Base-by-base conservation (phyloP, 192 early-diverging fungal species). In the Entomortierella parvispora region DNA sequence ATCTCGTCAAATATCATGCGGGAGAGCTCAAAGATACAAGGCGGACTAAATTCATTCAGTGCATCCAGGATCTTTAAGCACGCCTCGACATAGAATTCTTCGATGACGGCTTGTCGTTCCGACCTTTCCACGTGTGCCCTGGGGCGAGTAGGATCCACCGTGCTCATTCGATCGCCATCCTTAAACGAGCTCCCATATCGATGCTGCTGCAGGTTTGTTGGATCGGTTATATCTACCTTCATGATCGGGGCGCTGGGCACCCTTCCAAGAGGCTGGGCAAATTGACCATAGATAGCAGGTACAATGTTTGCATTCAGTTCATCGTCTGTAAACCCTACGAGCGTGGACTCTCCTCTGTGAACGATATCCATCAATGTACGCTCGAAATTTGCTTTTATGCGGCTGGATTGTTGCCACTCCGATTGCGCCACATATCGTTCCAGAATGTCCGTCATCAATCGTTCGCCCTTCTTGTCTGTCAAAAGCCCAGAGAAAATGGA, bases 391-490 rank as follows among this genome's bases (percentile, higher is more conserved):
- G 52, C 31, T 25, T 80, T 80, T 45, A 50, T 68, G 10, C 61
- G 64, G 51, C 43, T 62, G 28, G 18, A 31, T 25, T 68, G 79
- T 28, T 68, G 71, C 80, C 72, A 81, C 10, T 74, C 63, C 9
- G 71, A 77, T 29, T 70, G 72, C 22, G 42, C 32, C 8, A 69
- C 74, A 68, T 78, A 81, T 53, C 74, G 52, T 11, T 81, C 80
- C 50, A 81, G 58, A 34, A 77, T 75, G 25, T 81, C 80, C 5
- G 59, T 61, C 67, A 81, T 70, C 37, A 81, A 37, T n/a, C 69
- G 26, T 49, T 81, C 80, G 50, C 72, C 80, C 43, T 77, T 75
- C 46, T 71, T 69, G 15, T 78, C 72, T 18, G 62, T 47, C 26
- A 81, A 20, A 0, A 81, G 53, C 6, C 45, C 54, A 14, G 54